These are phyloP conservation scores for Butyriboletus loyo DNA, from an alignment of 768 basidiomycete genomes.

Conservation along the genomic window DNA sequence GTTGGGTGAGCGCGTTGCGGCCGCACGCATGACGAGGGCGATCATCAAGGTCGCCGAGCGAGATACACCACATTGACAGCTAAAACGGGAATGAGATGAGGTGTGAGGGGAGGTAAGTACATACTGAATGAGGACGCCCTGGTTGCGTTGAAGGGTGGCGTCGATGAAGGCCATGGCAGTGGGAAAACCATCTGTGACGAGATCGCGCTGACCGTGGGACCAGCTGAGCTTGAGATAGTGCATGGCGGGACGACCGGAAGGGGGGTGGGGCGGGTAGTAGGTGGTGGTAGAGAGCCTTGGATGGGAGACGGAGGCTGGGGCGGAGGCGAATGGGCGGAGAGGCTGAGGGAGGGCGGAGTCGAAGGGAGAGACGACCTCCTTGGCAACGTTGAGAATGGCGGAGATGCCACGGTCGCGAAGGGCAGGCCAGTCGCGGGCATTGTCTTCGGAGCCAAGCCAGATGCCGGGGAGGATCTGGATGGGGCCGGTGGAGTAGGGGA, in stretches of 20 bases:
- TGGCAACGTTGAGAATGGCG: slow-evolving; percentile 87
- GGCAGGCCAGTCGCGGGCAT: slow-evolving; percentile 76
- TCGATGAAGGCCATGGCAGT: slow-evolving; percentile 82
- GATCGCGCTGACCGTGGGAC: slow-evolving; percentile 93
- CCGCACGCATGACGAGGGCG: slow-evolving; percentile 92
- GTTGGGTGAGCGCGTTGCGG: slow-evolving; percentile 58
- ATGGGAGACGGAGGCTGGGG: slow-evolving; percentile 54
- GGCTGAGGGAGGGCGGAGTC: slow-evolving; percentile 47
- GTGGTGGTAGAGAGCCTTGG: slow-evolving; percentile 41
- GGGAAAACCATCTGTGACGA: slow-evolving; percentile 76
- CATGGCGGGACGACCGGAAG: slow-evolving; percentile 71
- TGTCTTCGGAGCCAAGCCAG: slow-evolving; percentile 91
- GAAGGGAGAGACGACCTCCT: slow-evolving; percentile 80
- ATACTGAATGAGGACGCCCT: slow-evolving; percentile 83
- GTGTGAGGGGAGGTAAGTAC: slow-evolving; percentile 33
- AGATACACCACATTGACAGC: slow-evolving; percentile 93
- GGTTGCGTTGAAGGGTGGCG: slow-evolving; percentile 67
- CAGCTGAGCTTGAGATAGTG: slow-evolving; percentile 88
- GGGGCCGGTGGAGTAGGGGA: slow-evolving; percentile 80
- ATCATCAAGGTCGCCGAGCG: slow-evolving; percentile 88
- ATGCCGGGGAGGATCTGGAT: slow-evolving; percentile 80
- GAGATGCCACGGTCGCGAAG: slow-evolving; percentile 71
- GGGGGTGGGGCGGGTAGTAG: slow-evolving; percentile 64
- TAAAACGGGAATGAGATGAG: slow-evolving; percentile 31
- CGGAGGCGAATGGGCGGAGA: slow-evolving; percentile 61